phyloP scores from a whole-genome alignment of 2,329 filamentous ascomycete species.

The Ambrosiella cleistominuta region DNA sequence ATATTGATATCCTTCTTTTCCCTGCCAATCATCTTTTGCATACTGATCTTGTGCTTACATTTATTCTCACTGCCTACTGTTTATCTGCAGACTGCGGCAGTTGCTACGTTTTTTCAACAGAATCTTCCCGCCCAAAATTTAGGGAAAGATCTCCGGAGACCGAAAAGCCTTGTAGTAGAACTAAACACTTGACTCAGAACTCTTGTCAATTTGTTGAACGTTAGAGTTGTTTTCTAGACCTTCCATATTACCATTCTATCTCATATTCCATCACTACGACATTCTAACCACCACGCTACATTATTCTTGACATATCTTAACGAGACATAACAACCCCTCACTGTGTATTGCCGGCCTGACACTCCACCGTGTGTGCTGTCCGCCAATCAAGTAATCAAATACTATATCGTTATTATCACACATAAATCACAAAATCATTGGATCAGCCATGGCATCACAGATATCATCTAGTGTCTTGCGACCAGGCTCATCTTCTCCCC shows the following conservation, averaged over 20 bases:
- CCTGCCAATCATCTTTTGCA: no score
- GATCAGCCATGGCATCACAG: constrained; percentile 10
- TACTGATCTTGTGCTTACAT: no score
- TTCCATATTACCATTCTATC: background rate
- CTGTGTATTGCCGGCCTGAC: background rate
- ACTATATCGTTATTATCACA: background rate
- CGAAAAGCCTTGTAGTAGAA: background rate
- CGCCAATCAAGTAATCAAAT: background rate
- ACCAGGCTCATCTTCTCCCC: constrained; percentile 8
- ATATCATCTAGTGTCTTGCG: constrained; percentile 10
- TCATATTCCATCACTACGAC: background rate
- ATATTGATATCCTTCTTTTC: no score
- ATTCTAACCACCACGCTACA: background rate
- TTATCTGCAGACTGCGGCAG: background rate
- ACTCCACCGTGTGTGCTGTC: background rate
- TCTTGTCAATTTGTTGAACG: background rate
- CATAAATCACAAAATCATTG: background rate
- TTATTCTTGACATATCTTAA: background rate
- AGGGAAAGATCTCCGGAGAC: constrained; percentile 3
- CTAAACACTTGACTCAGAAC: background rate
- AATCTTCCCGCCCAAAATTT: no score
- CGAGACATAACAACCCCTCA: background rate
- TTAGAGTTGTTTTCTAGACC: background rate
- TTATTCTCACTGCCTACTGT: background rate
- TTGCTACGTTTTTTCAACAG: background rate